Conservation (phyloP, 768 basidiomycete genomes). For the Collybiopsis luxurians region DNA sequence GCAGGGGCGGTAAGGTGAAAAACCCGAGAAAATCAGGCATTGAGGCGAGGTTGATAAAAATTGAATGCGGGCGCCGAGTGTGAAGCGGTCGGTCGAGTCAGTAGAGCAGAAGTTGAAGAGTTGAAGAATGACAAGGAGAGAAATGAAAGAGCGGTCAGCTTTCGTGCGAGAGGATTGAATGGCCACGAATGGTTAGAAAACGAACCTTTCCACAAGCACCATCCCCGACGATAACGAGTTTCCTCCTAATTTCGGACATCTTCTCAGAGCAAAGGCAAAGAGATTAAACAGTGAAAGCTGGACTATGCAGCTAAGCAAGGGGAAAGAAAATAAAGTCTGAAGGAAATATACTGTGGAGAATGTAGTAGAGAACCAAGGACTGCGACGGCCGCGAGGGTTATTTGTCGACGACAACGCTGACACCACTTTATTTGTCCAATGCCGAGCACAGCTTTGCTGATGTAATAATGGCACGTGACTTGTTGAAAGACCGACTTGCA, state of each 20-base stretch:
- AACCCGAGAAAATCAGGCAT: neutral
- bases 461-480: too few species aligned
- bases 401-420: too few species aligned
- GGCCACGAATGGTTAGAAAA: slow-evolving; percentile 10
- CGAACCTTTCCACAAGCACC: slow-evolving; percentile 93
- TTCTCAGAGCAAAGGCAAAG: slow-evolving; percentile 14
- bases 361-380: too few species aligned
- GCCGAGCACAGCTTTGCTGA: too few species aligned
- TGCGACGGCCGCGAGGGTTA: too few species aligned
- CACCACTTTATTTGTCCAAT: too few species aligned
- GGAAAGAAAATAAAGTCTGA: neutral
- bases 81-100: too few species aligned
- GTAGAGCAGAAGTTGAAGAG: too few species aligned
- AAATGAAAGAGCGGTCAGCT: neutral
- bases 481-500: too few species aligned
- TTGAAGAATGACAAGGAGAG: neutral
- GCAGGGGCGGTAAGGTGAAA: neutral
- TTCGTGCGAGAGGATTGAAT: slow-evolving; percentile 15
- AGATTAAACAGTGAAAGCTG: neutral
- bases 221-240: slow-evolving; percentile 98
- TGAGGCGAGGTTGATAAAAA: neutral
- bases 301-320: too few species aligned
- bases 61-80: too few species aligned
- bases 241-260: slow-evolving; percentile 98
- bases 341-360: too few species aligned